Percentiles rank a stretch among this genome's conserved stretches.
Evolutionary conservation across 441 rosid species (phyloP).

Genomic region (Rhodomyrtus psidioides): DNA sequence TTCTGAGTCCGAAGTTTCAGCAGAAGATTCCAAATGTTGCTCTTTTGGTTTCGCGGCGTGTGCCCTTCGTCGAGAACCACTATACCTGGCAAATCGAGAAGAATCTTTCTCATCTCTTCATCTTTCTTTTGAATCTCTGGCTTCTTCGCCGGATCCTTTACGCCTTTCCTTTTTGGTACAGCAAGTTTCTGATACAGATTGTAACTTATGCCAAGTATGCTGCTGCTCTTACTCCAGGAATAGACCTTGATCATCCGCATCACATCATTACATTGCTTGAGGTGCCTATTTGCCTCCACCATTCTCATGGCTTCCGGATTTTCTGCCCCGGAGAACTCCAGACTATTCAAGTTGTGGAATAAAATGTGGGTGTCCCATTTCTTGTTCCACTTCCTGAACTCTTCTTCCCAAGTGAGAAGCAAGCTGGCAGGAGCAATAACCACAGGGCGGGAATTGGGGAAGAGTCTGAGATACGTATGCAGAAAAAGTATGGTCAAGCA

Average conservation of each 20-base stretch:
- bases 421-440: slow-evolving; percentile 56
- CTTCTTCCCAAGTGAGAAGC: slow-evolving; percentile 65
- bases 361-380: slow-evolving; percentile 15
- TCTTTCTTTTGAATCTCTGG: background rate
- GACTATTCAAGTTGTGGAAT: slow-evolving; percentile 42
- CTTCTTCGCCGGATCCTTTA: background rate
- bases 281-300: background rate
- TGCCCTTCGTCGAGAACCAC: slow-evolving; percentile 72
- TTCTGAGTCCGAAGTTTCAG: slow-evolving; percentile 36
- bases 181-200: slow-evolving; percentile 40
- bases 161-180: background rate
- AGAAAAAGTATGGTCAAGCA: slow-evolving; percentile 60
- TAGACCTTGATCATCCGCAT: slow-evolving; percentile 43
- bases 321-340: slow-evolving; percentile 37
- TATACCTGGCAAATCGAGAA: slow-evolving; percentile 43
- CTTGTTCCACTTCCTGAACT: slow-evolving; percentile 53
- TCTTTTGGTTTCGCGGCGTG: slow-evolving; percentile 47
- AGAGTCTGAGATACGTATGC: slow-evolving; percentile 36
- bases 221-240: slow-evolving; percentile 40
- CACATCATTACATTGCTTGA: background rate
- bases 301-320: slow-evolving; percentile 15
- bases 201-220: slow-evolving; percentile 67
- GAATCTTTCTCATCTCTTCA: slow-evolving; percentile 15
- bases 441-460: slow-evolving; percentile 48
- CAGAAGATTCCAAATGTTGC: slow-evolving; percentile 51